A percentile compares a stretch with the other conserved stretches of the same genome.
phyloP scores from a whole-genome alignment of 1,284 basidiomycete species.

The Sporisorium scitamineum region DNA sequence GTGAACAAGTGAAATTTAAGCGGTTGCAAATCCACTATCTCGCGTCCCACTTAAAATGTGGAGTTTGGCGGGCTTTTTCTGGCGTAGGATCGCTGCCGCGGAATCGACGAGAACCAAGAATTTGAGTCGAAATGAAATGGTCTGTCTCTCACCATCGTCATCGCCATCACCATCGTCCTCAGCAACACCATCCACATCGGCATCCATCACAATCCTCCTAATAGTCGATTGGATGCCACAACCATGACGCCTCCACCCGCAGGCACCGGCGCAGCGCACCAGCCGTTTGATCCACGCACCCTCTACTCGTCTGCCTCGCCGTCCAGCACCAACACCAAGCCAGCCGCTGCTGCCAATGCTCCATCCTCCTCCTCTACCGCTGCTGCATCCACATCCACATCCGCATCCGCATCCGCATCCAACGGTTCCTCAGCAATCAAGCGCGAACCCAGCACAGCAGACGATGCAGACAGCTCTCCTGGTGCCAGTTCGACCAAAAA shows the following conservation, averaged over 20 bases:
- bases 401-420: constrained; percentile 5
- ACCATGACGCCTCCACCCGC: constrained; percentile 30
- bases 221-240: constrained; percentile 12
- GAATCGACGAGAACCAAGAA: neutral
- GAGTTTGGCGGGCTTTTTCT: neutral
- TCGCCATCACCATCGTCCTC: constrained; percentile 3
- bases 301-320: constrained; percentile 41
- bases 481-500: constrained; percentile 26
- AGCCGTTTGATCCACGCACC: constrained; percentile 41
- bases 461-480: constrained; percentile 20
- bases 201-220: neutral
- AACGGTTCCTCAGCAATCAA: constrained; percentile 13
- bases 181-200: neutral
- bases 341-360: constrained; percentile 3
- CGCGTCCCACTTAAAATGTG: neutral
- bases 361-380: neutral
- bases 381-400: neutral
- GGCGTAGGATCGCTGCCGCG: neutral
- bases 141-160: neutral
- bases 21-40: constrained; percentile 12
- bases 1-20: neutral
- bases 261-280: constrained; percentile 12
- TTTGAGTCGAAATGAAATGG: neutral
- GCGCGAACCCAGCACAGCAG: constrained; percentile 19
- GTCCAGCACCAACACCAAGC: constrained; percentile 1